These are phyloP conservation scores for Boletus vinaceobasis DNA, from an alignment of 768 basidiomycete species.

Conservation along the genomic window DNA sequence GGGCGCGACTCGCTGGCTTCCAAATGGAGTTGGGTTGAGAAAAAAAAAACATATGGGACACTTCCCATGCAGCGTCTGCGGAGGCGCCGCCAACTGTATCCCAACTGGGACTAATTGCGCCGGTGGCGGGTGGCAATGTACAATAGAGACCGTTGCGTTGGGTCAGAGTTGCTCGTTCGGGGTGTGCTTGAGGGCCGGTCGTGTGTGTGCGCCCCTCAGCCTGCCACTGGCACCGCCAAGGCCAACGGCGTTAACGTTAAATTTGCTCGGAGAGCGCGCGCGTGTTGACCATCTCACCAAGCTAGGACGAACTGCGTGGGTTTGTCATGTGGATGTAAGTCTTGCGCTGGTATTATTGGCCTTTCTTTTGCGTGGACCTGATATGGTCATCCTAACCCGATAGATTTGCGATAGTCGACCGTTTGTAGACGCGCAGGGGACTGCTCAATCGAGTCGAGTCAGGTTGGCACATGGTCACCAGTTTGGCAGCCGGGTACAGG, in stretches of 20 bases:
- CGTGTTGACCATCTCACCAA: not conserved
- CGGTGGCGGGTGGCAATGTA: conserved; percentile 35
- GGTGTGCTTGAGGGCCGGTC: conserved; percentile 21
- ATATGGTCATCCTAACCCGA: conserved; percentile 16
- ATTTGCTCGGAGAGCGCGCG: conserved; percentile 7
- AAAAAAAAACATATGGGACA: conserved; percentile 14
- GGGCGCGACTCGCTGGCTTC: conserved; percentile 5
- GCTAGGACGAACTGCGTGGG: no score
- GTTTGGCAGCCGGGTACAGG: conserved; percentile 33
- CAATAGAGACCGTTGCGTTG: conserved; percentile 23
- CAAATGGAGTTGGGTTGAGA: conserved; percentile 6
- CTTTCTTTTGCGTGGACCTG: conserved; percentile 15
- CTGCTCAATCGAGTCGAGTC: conserved; percentile 42
- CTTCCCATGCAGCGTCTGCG: conserved; percentile 2
- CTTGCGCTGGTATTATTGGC: conserved; percentile 17
- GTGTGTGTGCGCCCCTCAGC: conserved; percentile 1
- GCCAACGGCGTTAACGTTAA: conserved; percentile 3
- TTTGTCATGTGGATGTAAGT: conserved; percentile 2
- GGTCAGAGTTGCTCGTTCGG: conserved; percentile 7
- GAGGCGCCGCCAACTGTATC: not conserved
- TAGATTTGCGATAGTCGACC: conserved; percentile 21
- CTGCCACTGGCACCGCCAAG: conserved; percentile 9
- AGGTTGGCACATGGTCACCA: conserved; percentile 36
- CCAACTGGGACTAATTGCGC: conserved; percentile 18
- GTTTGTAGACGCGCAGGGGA: conserved; percentile 15